Base-by-base conservation (phyloP, 2,329 filamentous ascomycete species). In the Colletotrichum sp. region DNA sequence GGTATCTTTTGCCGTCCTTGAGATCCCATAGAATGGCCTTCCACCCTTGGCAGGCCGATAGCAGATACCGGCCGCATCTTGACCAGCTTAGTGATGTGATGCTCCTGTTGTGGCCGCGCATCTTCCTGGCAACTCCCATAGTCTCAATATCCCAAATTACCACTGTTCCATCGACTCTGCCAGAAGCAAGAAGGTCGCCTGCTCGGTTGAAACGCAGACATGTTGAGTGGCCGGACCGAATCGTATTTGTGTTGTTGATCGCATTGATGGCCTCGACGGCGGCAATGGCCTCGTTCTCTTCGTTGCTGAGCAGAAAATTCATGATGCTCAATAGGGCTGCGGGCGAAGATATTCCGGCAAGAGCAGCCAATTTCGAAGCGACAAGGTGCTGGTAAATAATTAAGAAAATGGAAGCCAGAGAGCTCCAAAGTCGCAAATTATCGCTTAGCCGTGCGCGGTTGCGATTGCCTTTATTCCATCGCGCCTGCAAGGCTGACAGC, bases 111-210 rank as follows among this genome's bases (percentile, higher is more conserved):
- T 99, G 97, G 15, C 96, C 97, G 78, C 95, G 93, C 78, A 99
- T 88, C 86, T 98, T 99, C 82, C 96, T 94, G 74, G 97, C 97
- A 6, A 98, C 95, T 48, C 97, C 96, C 89, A 97, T 98, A 12
- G 97, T 99, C 85, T 99, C 97, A 66, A 98, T 92, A 83, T 99
- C 97, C 90, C 98, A 99, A 62, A 99, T 94, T 71, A 98, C 95
- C 55, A 99, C 94, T 7, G 95, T 97, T 79, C 97, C 97, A 86
- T 99, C 97, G 77, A 96, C 95, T 82, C 97, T 93, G 78, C 97
- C 97, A 34, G 96, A 98, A 60, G 97, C 97, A 78, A 99, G 93
- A 80, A 97, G 96, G 85, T 99, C 96, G 84, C 97, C 97, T 82
- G 93, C 95, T 82, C 96, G 95, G 82, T 96, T 98, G 90, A 99